Evolutionary conservation across 177 flowering plant species (phyloP), one percentile per base, ranked within the genome.

Genomic region (Vitis hybrid): DNA sequence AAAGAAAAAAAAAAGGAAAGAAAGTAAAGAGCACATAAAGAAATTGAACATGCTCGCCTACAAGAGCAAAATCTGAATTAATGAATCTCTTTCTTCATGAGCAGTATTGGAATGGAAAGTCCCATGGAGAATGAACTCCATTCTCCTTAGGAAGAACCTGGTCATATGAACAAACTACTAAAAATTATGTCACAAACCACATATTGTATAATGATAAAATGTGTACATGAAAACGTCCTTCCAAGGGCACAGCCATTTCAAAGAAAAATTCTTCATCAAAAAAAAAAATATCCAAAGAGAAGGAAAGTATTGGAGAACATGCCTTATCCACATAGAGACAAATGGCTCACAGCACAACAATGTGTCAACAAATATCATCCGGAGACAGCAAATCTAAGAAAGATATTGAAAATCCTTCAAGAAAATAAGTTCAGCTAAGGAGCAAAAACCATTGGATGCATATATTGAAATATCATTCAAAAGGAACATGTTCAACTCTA

Each of bases 311-410:
- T 21, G 8, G 21, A 77, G 64, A 32, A 64, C 54, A 57, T 88
- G 93, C 99, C 99, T 91, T 95, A 68, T 95, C 97, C 63, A 90
- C 72, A 78, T 88, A 91, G 13, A 93, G 84, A 73, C 98, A 97
- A 73, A 93, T 71, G 6, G 24, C 0, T 69, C 84, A 76, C 88
- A 82, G 75, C 93, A 95, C 71, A 95, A 70, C 67, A 21, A 21
- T 21, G 24, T 21, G 2, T 21, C 24, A 21, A 21, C 2, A 21
- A 21, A 1, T 1, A 21, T 21, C 24, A 21, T 21, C 24, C 24
- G 2, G 24, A 21, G 24, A 21, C 24, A 21, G 24, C 24, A 93
- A 49, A 90, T 93, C 99, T 98, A 95, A 13, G 24, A 21, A 21
- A 21, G 24, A 21, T 21, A 2, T 21, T 21, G 24, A 21, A 21